phyloP scores from a whole-genome alignment of 345 rosid genomes.

The Orychophragmus violaceus region DNA sequence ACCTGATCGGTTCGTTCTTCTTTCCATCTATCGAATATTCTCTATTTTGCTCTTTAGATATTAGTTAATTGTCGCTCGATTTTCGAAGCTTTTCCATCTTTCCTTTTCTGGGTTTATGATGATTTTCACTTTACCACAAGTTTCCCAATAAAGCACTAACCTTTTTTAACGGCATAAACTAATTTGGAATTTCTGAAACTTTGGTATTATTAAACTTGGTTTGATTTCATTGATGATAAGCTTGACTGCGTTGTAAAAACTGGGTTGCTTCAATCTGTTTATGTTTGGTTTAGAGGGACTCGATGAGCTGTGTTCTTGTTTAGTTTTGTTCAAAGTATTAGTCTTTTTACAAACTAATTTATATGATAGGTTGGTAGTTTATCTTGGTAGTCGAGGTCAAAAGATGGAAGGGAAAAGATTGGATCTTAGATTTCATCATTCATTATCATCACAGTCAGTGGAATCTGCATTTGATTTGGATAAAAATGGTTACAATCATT shows the following conservation, averaged over 20 bases:
- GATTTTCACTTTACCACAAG: not conserved
- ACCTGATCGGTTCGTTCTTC: slow-evolving; percentile 17
- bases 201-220: too few species aligned
- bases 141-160: slow-evolving; percentile 4
- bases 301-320: not conserved
- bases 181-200: too few species aligned
- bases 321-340: not conserved
- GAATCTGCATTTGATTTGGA: slow-evolving; percentile 65
- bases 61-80: not conserved
- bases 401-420: slow-evolving; percentile 47
- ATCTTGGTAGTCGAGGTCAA: not conserved
- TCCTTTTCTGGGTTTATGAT: slow-evolving; percentile 10
- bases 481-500: slow-evolving; percentile 43
- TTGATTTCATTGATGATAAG: not conserved
- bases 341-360: not conserved
- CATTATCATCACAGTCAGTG: slow-evolving; percentile 53
- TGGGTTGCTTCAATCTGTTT: not conserved
- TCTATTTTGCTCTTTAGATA: not conserved
- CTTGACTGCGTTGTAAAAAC: not conserved
- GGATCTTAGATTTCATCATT: slow-evolving; percentile 40
- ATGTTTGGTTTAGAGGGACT: not conserved
- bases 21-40: not conserved
- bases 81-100: not conserved
- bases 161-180: too few species aligned
- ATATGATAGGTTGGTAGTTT: slow-evolving; percentile 5